phyloP scores from a whole-genome alignment of 176 grass and related monocot genomes.

The Miscanthus lutarioriparius region DNA sequence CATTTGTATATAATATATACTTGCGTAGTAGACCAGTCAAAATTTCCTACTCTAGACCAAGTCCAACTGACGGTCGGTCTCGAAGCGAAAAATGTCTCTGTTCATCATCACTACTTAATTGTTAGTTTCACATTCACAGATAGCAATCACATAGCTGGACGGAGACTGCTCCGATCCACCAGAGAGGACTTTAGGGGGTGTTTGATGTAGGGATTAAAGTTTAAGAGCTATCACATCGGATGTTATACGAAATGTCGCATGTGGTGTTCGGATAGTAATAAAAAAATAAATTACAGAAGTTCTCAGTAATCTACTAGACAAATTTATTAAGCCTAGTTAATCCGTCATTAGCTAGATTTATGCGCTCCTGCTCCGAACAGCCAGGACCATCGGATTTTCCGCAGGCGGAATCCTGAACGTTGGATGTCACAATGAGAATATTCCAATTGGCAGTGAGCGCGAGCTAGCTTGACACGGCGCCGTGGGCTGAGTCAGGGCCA shows the following conservation, averaged over 20 bases:
- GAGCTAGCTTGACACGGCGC: not conserved
- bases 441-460: not conserved
- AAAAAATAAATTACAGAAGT: too few relatives aligned
- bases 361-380: not conserved
- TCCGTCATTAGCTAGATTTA: too few relatives aligned
- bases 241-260: too few relatives aligned
- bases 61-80: not conserved
- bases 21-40: not conserved
- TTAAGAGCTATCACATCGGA: too few relatives aligned
- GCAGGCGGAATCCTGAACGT: not conserved
- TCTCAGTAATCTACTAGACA: too few relatives aligned
- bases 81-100: not conserved
- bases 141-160: not conserved
- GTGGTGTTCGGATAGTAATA: too few relatives aligned
- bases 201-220: too few relatives aligned
- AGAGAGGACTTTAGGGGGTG: too few relatives aligned
- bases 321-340: too few relatives aligned
- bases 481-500: not conserved
- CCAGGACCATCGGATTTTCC: not conserved
- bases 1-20: not conserved
- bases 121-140: not conserved
- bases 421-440: not conserved
- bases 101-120: not conserved
- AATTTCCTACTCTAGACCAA: not conserved
- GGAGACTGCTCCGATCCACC: not conserved